Percentiles rank a stretch among this genome's conserved stretches.
Evolutionary conservation across 176 grass and related monocot genomes (phyloP).

Genomic region (barley (Hordeum vulgare)): MorexV3_pseudomolecules_assembly NC_058522.1:490036781-490037280

Average conservation of each 20-base stretch:
- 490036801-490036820: neutral
- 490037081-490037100: neutral
- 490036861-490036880: neutral
- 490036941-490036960: no score
- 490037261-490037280: conserved; percentile 93
- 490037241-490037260: conserved; percentile 98
- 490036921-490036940: neutral
- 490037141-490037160: neutral
- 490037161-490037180: neutral
- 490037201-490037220: neutral
- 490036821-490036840: neutral
- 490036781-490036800: neutral
- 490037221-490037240: conserved; percentile 63
- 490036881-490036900: neutral
- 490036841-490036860: neutral
- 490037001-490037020: neutral
- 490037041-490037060: neutral
- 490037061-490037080: neutral
- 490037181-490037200: conserved; percentile 1
- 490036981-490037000: neutral
- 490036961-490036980: neutral
- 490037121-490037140: no score
- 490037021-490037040: neutral
- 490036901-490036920: neutral
- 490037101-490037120: no score